Percentiles rank a stretch among this genome's conserved stretches.
These are phyloP conservation scores for Apiospora marii DNA, from an alignment of 2,329 filamentous ascomycete species.

Conservation along the genomic window DNA sequence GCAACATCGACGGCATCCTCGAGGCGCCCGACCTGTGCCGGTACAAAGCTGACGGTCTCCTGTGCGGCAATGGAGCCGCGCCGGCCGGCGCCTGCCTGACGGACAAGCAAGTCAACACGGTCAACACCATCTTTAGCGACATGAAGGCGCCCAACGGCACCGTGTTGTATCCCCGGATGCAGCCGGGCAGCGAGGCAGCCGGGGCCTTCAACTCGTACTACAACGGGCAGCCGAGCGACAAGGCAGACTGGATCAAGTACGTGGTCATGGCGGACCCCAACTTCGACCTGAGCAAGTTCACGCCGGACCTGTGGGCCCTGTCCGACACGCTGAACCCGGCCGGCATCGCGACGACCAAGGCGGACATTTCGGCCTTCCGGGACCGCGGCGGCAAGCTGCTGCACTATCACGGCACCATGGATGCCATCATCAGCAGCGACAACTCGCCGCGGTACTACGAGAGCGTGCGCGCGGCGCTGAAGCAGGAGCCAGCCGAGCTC, in stretches of 20 bases:
- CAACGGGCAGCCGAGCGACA: slow-evolving; percentile 48
- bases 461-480: slow-evolving; percentile 53
- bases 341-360: slow-evolving; percentile 30
- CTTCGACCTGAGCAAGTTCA: slow-evolving; percentile 34
- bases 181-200: slow-evolving; percentile 53
- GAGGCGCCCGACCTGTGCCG: slow-evolving; percentile 30
- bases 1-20: slow-evolving; percentile 30
- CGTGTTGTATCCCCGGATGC: slow-evolving; percentile 58
- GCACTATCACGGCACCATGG: slow-evolving; percentile 53
- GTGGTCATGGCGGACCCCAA: slow-evolving; percentile 53
- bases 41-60: slow-evolving; percentile 27
- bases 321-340: slow-evolving; percentile 22
- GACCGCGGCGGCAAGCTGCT: slow-evolving; percentile 54
- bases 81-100: slow-evolving; percentile 26
- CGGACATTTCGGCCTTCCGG: slow-evolving; percentile 47
- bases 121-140: slow-evolving; percentile 29
- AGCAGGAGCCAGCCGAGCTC: slow-evolving; percentile 39
- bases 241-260: slow-evolving; percentile 56
- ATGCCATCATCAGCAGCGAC: slow-evolving; percentile 52
- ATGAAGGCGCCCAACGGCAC: slow-evolving; percentile 40
- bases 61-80: slow-evolving; percentile 24
- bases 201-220: slow-evolving; percentile 46
- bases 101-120: slow-evolving; percentile 27
- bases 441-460: slow-evolving; percentile 58
- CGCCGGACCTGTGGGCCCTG: slow-evolving; percentile 19